Evolutionary conservation across 495 filamentous ascomycete species (phyloP).

Genomic region (Podospora fimiseda): DNA sequence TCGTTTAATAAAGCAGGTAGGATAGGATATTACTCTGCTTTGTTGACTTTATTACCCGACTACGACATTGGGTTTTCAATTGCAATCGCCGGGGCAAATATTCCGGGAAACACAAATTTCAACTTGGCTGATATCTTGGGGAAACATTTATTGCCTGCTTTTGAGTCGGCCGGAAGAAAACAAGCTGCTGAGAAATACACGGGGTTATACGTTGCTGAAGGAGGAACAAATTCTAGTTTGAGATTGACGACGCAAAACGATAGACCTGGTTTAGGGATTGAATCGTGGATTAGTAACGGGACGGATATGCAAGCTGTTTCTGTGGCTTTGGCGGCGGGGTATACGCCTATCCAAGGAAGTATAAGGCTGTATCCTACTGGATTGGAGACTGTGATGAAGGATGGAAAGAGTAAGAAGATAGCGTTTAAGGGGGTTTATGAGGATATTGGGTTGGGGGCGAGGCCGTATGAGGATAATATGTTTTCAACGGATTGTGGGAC

Average conservation of each 20-base stretch:
- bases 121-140: constrained; percentile 43
- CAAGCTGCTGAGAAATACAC: constrained; percentile 38
- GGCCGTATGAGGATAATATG: constrained; percentile 24
- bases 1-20: constrained; percentile 49
- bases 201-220: constrained; percentile 31
- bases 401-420: constrained; percentile 25
- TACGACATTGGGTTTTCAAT: constrained; percentile 42
- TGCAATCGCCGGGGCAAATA: constrained; percentile 31
- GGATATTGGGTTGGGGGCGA: constrained; percentile 20
- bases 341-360: constrained; percentile 26
- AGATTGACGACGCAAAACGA: constrained; percentile 30
- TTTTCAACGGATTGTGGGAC: constrained; percentile 44
- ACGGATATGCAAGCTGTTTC: constrained; percentile 39
- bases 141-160: constrained; percentile 31
- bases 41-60: constrained; percentile 46
- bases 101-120: constrained; percentile 46
- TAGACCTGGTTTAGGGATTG: constrained; percentile 41
- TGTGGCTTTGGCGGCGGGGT: constrained; percentile 27
- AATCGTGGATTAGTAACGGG: constrained; percentile 45
- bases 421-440: constrained; percentile 44
- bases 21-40: constrained; percentile 38
- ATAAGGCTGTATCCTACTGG: constrained; percentile 48
- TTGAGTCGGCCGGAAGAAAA: constrained; percentile 38
- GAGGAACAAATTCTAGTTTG: constrained; percentile 19
- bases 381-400: constrained; percentile 22